Conservation (phyloP, 306 rosid species). For the Pachyrhizus erosus region DNA sequence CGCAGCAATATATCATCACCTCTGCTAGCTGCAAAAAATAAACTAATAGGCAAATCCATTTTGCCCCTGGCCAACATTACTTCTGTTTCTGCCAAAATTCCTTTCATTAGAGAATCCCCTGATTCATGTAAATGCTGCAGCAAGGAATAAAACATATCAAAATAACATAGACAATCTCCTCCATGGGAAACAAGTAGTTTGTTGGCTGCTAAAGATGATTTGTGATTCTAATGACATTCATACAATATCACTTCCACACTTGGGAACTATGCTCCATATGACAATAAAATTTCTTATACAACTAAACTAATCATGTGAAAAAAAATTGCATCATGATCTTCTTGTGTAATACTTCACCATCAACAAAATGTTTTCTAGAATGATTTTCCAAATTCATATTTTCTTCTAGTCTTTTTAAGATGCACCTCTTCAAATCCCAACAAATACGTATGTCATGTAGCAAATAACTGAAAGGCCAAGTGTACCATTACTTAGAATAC, state of each 20-base stretch:
- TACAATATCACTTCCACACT: not conserved
- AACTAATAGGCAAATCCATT: slow-evolving; percentile 70
- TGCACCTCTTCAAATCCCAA: not conserved
- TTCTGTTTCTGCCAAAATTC: slow-evolving; percentile 57
- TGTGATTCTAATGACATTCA: not conserved
- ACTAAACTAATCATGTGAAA: not conserved
- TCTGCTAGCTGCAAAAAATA: slow-evolving; percentile 63
- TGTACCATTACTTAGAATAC: not conserved
- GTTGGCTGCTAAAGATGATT: not conserved
- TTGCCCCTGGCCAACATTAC: slow-evolving; percentile 58
- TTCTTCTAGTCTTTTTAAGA: not conserved
- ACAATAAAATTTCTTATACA: not conserved
- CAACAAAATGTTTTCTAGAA: not conserved
- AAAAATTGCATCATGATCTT: not conserved
- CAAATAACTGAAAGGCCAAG: not conserved
- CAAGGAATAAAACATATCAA: slow-evolving; percentile 12
- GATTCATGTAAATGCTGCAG: slow-evolving; percentile 60
- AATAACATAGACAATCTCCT: not conserved
- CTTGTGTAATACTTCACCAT: not conserved
- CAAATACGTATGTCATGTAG: not conserved
- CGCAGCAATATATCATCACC: slow-evolving; percentile 56
- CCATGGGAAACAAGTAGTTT: not conserved
- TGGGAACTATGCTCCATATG: not conserved
- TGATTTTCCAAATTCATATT: not conserved
- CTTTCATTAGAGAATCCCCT: slow-evolving; percentile 45